Percentiles rank a stretch among this genome's conserved stretches.
Conservation (phyloP, 140 eudicot genomes). For the Senecio squalidus region DNA sequence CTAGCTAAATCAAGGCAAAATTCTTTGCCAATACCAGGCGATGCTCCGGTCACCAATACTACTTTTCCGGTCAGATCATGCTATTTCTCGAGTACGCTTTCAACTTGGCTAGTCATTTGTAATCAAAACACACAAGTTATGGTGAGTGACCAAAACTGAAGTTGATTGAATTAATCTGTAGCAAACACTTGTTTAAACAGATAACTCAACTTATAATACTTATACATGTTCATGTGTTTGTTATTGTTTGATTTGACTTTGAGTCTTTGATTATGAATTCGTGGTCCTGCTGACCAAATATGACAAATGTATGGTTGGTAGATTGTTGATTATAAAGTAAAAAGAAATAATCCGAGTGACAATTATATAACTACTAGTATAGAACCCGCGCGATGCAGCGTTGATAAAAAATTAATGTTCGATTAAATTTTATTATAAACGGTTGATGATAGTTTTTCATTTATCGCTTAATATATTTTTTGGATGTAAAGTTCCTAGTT, state of each 20-base stretch:
- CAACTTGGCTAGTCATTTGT: conserved; percentile 17
- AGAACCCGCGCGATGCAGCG: too few species aligned
- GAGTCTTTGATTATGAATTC: neutral
- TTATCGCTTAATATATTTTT: too few species aligned
- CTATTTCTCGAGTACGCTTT: conserved; percentile 47
- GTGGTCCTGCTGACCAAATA: neutral
- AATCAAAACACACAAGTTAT: too few species aligned
- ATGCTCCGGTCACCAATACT: conserved; percentile 63
- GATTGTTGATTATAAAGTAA: neutral
- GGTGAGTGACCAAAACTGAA: neutral
- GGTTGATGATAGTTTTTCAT: too few species aligned
- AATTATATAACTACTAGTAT: too few species aligned
- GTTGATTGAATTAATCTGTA: neutral
- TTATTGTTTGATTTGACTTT: neutral
- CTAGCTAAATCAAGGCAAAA: conserved; percentile 50
- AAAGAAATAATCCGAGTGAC: too few species aligned
- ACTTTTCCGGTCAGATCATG: conserved; percentile 39
- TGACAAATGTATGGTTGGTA: neutral
- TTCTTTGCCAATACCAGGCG: conserved; percentile 54
- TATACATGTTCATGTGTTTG: neutral
- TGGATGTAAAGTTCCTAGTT: too few species aligned
- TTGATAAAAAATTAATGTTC: too few species aligned
- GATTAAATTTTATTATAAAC: too few species aligned
- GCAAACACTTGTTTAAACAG: conserved; percentile 4
- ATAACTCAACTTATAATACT: too few species aligned